Percentiles rank a stretch among this genome's conserved stretches.
phyloP scores from a whole-genome alignment of 1,284 basidiomycete species.

The Stereum hirsutum region DNA sequence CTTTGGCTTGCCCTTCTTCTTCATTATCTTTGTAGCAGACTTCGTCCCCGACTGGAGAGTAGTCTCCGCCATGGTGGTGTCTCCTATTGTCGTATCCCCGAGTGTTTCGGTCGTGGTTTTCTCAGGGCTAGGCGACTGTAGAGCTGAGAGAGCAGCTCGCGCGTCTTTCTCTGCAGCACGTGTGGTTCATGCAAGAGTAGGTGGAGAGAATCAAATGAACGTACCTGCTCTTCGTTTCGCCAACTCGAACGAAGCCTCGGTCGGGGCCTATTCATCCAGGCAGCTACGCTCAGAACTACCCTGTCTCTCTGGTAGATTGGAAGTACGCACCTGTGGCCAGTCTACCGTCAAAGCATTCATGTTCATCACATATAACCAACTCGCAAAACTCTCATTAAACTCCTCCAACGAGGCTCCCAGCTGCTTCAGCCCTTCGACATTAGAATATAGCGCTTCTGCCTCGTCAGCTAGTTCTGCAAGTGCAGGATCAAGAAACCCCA shows the following conservation, averaged over 20 bases:
- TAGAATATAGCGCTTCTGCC: conserved; percentile 69
- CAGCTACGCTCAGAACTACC: conserved; percentile 1
- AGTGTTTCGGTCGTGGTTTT: conserved; percentile 24
- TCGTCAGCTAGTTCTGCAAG: conserved; percentile 86
- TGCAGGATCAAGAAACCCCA: conserved; percentile 81
- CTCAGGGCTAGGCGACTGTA: conserved; percentile 26
- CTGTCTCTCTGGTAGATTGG: neutral
- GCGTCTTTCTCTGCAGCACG: conserved; percentile 22
- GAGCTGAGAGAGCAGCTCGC: conserved; percentile 18
- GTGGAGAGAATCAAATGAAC: conserved; percentile 10
- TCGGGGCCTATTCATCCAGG: conserved; percentile 40
- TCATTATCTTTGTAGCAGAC: conserved; percentile 21
- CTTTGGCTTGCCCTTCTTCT: conserved; percentile 65
- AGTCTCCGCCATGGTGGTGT: conserved; percentile 29
- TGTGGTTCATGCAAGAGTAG: neutral
- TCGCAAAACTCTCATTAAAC: conserved; percentile 92
- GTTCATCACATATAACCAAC: conserved; percentile 85
- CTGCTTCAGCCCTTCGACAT: conserved; percentile 62
- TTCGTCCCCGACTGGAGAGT: conserved; percentile 13
- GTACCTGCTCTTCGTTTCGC: conserved; percentile 55
- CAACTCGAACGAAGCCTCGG: conserved; percentile 48
- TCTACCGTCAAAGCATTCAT: conserved; percentile 93
- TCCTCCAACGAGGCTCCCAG: conserved; percentile 72
- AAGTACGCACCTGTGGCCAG: conserved; percentile 69
- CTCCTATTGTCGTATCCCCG: conserved; percentile 23